Evolutionary conservation across 176 grass and related monocot genomes (phyloP), one percentile per base, ranked within the genome.

Genomic region (Oryza nivara): DNA sequence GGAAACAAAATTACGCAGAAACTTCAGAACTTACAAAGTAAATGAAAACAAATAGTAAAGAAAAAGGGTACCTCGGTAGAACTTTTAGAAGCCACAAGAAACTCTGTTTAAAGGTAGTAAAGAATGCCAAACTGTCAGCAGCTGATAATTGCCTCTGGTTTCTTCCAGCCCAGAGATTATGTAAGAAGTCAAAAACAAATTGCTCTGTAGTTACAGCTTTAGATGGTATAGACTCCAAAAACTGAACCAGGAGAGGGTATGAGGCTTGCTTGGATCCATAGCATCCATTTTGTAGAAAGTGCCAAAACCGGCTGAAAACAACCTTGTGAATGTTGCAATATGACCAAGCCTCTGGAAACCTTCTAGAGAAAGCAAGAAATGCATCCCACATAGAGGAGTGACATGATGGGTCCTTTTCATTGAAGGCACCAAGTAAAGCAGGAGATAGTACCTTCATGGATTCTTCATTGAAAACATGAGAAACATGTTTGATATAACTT

Each of bases 111-210:
- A 93, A 85, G 16, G 96, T 79, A 87, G 14, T 85, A 76, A 84
- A 95, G 69, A 95, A 98, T 60, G 82, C 87, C 75, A 65, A 75
- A 82, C 80, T 98, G 75, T 95, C 93, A 69, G 86, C 85, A 85
- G 70, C 74, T 85, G 85, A 88, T 72, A 91, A 87, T n/a, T 92
- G 91, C 65, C 72, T 78, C 66, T 86, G 88, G 82, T 92, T 83
- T 84, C 96, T 93, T 84, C 96, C 96, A 84, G 87, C 85, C 96
- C 96, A 98, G 69, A 98, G 76, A 72, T 92, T 93, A 76, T 90
- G 79, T 64, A 95, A 87, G 77, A 95, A 95, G n/a, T 93, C 85
- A 69, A 90, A 87, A 87, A 90, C 19, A 77, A 98, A 93, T 76
- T 90, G 84, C 88, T 98, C 87, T 56, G 83, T 58, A 77, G 84